Conservation (phyloP, 306 rosid species). For the Amphicarpaea edgeworthii region DNA sequence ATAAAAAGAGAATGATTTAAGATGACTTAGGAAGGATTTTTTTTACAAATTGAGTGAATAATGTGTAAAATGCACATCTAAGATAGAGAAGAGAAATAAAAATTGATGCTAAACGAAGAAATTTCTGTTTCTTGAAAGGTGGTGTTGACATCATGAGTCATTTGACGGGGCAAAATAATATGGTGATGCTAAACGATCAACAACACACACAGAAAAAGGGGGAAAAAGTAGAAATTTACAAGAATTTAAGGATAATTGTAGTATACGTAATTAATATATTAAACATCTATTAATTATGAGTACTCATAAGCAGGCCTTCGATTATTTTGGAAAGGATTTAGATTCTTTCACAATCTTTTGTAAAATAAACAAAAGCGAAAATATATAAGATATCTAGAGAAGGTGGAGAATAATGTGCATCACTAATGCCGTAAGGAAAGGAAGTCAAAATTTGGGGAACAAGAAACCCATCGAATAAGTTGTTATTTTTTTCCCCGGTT, state of each 20-base stretch:
- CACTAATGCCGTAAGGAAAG: slow-evolving; percentile 43
- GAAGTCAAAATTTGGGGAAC: slow-evolving; percentile 41
- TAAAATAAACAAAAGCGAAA: slow-evolving; percentile 16
- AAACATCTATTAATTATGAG: not conserved
- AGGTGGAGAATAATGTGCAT: slow-evolving; percentile 13
- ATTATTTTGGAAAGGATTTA: not conserved
- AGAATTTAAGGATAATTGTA: not conserved
- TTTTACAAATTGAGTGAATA: no score
- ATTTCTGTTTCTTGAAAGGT: not conserved
- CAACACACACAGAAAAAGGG: not conserved
- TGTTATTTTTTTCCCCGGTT: not conserved
- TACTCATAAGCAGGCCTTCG: not conserved
- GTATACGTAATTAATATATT: not conserved
- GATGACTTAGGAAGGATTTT: no score
- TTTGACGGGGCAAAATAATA: slow-evolving; percentile 14
- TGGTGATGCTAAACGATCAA: not conserved
- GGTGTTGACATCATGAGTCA: not conserved
- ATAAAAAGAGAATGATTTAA: no score
- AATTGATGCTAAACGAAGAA: no score
- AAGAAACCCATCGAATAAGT: slow-evolving; percentile 15
- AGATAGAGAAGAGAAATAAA: no score
- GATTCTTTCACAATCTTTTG: slow-evolving; percentile 1
- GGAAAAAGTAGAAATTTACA: not conserved
- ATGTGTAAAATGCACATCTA: no score
- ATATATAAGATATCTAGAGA: not conserved